Base-by-base conservation (phyloP, 1,139 yeast genomes). In the Sugiyamaella grinbergsii region DNA sequence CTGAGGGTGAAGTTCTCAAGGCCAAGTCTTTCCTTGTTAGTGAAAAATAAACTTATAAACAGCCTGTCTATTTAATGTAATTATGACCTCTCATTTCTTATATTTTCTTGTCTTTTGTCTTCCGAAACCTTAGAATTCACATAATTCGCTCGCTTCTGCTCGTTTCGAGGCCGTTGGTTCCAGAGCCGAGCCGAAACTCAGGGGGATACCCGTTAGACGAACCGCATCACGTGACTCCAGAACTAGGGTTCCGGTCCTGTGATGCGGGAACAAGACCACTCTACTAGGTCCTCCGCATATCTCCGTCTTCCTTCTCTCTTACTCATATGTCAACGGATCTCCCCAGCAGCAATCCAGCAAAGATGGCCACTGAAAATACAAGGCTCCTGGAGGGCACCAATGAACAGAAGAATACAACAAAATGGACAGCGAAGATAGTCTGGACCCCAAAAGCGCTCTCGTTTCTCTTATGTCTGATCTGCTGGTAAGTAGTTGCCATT, bases 1-100 rank as follows among this genome's bases (percentile, higher is more conserved):
- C 93, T 45, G 72, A 74, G 58, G 85, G 83, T 47, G 98, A 93
- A 70, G 74, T 93, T 55, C 55, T 51, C 33, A 54, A 56, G 49
- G 60, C 60, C 40, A 52, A 54, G 46, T 49, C 54, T 37, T 54
- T 50, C 50, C 54, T 57, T 32, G 48, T 56, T 32, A 49, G 49
- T 16, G 38, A 42, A 32, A 40, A 36, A 32, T 41, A 40, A 26
- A 22, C 24, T 5, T n/a, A 5, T 19, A 37, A 13, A n/a, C 33
- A n/a, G 18, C 16, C 4, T 36, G 11, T 22, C 20, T 32, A 31
- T 38, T 46, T 38, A 38, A 39, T 39, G 37, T 22, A 23, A 39
- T 36, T 28, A 44, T 28, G 43, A 28, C 43, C 33, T n/a, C 18
- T 23, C n/a, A 4, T 28, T 11, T 13, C n/a, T 5, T 28, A 15